These are phyloP conservation scores for Entamoeba invadens DNA, from an alignment of 208 protist species.

Conservation along the genomic window DNA sequence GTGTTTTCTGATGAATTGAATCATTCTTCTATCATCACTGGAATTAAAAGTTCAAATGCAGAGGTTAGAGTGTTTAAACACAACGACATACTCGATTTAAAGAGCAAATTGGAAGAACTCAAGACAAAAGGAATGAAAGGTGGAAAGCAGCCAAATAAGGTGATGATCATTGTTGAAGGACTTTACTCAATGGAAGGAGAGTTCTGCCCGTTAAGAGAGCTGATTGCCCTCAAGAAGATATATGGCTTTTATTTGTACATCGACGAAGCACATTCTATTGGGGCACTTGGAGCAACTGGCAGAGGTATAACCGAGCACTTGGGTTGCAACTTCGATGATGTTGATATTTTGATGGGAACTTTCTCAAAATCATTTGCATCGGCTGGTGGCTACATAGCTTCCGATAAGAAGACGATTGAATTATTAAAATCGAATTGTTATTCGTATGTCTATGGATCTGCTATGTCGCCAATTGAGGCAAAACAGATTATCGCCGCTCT, in stretches of 20 bases:
- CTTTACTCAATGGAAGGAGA: constrained; percentile 60
- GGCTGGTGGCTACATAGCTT: constrained; percentile 53
- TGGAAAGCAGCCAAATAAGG: constrained; percentile 47
- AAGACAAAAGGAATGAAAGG: constrained; percentile 64
- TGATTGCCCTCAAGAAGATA: constrained; percentile 56
- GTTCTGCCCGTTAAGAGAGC: constrained; percentile 37
- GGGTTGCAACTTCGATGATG: constrained; percentile 33
- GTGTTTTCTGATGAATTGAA: constrained; percentile 48
- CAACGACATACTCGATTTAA: constrained; percentile 47
- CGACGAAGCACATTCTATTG: constrained; percentile 64
- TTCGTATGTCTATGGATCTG: constrained; percentile 51
- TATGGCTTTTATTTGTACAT: constrained; percentile 57
- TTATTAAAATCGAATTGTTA: constrained; percentile 53
- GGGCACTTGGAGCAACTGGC: constrained; percentile 49
- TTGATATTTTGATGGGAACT: constrained; percentile 65
- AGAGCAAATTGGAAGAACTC: constrained; percentile 52
- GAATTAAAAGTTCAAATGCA: constrained; percentile 41
- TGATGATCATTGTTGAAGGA: constrained; percentile 51
- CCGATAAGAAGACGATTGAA: constrained; percentile 15
- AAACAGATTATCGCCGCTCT: constrained; percentile 66
- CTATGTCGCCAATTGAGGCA: constrained; percentile 60
- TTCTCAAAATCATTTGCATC: constrained; percentile 61
- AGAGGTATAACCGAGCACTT: constrained; percentile 47
- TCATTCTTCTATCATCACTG: constrained; percentile 38
- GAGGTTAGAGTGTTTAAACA: constrained; percentile 50